Conservation (phyloP, 2,329 filamentous ascomycete species). For the Arachnomyces sp. region DNA sequence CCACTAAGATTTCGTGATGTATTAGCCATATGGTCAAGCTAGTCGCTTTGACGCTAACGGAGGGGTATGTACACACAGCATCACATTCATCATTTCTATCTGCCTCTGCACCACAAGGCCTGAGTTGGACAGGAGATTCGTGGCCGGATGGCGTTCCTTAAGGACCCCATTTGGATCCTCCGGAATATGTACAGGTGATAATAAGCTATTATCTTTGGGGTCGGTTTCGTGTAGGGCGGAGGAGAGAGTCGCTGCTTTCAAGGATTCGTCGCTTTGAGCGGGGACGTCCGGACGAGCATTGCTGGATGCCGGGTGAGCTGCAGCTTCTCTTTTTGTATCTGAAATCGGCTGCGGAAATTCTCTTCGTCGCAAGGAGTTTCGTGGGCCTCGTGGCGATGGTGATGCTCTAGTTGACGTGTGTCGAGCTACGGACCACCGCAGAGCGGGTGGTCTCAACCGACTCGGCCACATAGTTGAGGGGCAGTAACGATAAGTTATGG, state of each 20-base stretch:
- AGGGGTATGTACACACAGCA: constrained; percentile 37
- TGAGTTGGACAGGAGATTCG: constrained; percentile 52
- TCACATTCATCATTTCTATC: constrained; percentile 59
- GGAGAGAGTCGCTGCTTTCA: constrained; percentile 10
- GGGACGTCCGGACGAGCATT: no score
- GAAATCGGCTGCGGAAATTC: constrained; percentile 8
- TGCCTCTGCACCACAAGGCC: constrained; percentile 56
- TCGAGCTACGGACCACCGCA: constrained; percentile 17
- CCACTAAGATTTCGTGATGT: constrained; percentile 31
- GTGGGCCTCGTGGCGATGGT: constrained; percentile 21
- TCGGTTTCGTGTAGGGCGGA: constrained; percentile 36
- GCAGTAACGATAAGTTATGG: constrained; percentile 1
- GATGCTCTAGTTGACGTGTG: constrained; percentile 16
- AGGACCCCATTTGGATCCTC: constrained; percentile 55
- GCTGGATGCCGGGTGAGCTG: no score
- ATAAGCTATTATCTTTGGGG: constrained; percentile 44
- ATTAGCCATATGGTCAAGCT: not conserved
- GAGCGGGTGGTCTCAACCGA: constrained; percentile 16
- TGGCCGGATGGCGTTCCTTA: constrained; percentile 51
- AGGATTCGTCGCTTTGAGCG: not conserved
- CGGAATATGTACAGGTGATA: constrained; percentile 55
- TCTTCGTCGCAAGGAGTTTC: constrained; percentile 22
- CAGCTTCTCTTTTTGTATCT: not conserved
- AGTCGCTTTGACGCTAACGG: not conserved
- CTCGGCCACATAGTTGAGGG: constrained; percentile 23